These are phyloP conservation scores for Colletotrichum incanum DNA, from an alignment of 2,329 filamentous ascomycete genomes.

Conservation along the genomic window DNA sequence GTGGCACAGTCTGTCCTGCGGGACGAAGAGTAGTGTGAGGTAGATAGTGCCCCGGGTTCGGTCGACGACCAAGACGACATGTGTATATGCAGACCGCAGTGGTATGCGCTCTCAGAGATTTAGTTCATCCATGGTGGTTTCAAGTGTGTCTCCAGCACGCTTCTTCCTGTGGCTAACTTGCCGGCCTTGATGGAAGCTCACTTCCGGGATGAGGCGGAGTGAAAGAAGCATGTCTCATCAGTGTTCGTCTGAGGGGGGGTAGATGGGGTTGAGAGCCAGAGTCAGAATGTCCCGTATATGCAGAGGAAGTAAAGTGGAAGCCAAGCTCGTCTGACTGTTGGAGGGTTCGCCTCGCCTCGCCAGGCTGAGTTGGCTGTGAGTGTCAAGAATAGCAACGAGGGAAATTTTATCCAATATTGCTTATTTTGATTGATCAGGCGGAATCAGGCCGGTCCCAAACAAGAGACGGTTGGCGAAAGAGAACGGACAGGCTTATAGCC, in stretches of 20 bases:
- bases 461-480: constrained; percentile 16
- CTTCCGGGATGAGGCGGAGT: constrained; percentile 17
- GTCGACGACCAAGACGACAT: too few relatives aligned
- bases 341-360: background rate
- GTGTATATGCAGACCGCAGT: background rate
- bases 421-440: constrained; percentile 24
- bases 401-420: constrained; percentile 15
- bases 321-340: constrained; percentile 33
- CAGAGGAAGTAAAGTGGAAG: constrained; percentile 20
- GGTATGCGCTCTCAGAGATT: background rate
- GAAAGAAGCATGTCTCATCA: constrained; percentile 21
- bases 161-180: constrained; percentile 21
- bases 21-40: background rate
- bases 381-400: constrained; percentile 35
- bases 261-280: constrained; percentile 22
- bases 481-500: background rate
- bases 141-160: constrained; percentile 38
- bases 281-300: constrained; percentile 32
- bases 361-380: constrained; percentile 21
- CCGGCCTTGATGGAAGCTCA: constrained; percentile 7
- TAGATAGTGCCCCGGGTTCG: background rate
- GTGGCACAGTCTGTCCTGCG: background rate
- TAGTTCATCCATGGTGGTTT: constrained; percentile 28
- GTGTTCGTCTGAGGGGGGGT: constrained; percentile 36
- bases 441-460: constrained; percentile 32